Evolutionary conservation across 768 basidiomycete species (phyloP).

Genomic region (Xanthoconium stramineum): DNA sequence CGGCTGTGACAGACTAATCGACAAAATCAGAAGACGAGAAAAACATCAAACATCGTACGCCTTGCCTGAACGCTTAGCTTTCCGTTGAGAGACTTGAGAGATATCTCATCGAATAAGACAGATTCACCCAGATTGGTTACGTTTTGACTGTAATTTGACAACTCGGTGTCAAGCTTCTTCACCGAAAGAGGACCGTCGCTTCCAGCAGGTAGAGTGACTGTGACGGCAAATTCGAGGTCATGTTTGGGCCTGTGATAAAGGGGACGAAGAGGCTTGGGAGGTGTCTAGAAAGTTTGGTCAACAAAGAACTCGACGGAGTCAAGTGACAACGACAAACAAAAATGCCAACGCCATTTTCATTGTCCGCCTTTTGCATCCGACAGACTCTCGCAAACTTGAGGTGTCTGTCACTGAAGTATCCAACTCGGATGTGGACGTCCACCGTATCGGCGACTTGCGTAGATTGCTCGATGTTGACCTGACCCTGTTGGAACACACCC

Average conservation of each 20-base stretch:
- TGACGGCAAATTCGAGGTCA: slow-evolving; percentile 34
- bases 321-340: slow-evolving; percentile 24
- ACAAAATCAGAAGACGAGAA: not conserved
- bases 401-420: slow-evolving; percentile 14
- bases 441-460: slow-evolving; percentile 25
- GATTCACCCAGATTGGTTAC: slow-evolving; percentile 34
- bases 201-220: slow-evolving; percentile 36
- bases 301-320: not conserved
- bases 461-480: slow-evolving; percentile 30
- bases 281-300: slow-evolving; percentile 30
- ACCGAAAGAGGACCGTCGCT: slow-evolving; percentile 29
- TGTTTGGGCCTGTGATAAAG: slow-evolving; percentile 5
- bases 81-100: slow-evolving; percentile 36
- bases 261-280: not conserved
- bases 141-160: slow-evolving; percentile 38
- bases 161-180: slow-evolving; percentile 41
- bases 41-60: not conserved
- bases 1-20: slow-evolving; percentile 33
- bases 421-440: slow-evolving; percentile 28
- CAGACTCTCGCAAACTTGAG: slow-evolving; percentile 31
- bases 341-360: slow-evolving; percentile 31
- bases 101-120: slow-evolving; percentile 37
- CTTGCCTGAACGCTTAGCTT: slow-evolving; percentile 35
- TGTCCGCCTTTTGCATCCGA: slow-evolving; percentile 22
- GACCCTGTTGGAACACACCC: slow-evolving; percentile 28